phyloP scores from a whole-genome alignment of 2,329 filamentous ascomycete species.

The Cladosporium colombiae region DNA sequence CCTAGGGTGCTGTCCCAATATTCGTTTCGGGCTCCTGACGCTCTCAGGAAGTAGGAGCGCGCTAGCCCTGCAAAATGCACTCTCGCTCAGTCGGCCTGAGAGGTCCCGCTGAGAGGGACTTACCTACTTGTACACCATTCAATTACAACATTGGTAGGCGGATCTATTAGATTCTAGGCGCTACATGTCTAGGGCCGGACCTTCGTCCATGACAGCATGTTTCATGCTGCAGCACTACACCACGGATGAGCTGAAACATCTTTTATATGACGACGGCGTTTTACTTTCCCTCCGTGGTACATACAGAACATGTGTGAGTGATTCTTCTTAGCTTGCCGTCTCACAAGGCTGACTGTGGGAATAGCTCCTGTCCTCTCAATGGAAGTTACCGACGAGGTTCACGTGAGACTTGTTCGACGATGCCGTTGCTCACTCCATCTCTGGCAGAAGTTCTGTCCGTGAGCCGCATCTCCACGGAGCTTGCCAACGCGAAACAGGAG shows the following conservation, averaged over 20 bases:
- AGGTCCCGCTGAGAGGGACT: neutral
- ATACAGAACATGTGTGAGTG: neutral
- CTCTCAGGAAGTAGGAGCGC: neutral
- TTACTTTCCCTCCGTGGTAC: neutral
- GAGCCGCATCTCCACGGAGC: neutral
- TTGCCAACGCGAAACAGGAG: neutral
- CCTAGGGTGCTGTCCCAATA: neutral
- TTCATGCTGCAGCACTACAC: neutral
- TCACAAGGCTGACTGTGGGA: neutral
- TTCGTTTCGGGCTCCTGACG: neutral
- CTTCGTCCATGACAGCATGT: neutral
- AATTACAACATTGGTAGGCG: neutral
- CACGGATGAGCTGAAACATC: neutral
- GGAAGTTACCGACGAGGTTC: neutral
- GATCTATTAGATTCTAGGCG: neutral
- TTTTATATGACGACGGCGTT: neutral
- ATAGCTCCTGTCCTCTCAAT: neutral
- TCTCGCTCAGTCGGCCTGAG: too few relatives aligned
- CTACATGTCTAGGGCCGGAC: neutral
- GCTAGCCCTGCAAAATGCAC: too few relatives aligned
- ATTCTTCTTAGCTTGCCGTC: neutral
- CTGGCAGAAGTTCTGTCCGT: neutral
- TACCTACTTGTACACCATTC: neutral
- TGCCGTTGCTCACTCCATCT: neutral
- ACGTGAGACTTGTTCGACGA: neutral